Conservation (phyloP, 805 yeast species). For the Metschnikowia picachoensis region DNA sequence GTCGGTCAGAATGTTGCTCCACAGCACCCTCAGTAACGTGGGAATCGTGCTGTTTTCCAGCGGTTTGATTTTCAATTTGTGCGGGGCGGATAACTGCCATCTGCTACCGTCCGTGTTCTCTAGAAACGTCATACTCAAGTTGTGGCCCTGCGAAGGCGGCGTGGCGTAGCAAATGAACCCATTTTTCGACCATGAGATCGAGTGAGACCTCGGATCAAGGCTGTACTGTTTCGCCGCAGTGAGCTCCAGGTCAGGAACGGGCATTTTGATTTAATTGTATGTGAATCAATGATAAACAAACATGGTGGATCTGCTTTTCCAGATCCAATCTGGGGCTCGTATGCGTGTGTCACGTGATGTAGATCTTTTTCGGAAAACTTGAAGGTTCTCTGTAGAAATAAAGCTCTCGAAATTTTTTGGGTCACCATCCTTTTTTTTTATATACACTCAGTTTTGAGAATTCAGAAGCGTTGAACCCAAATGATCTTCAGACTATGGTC, state of each 20-base stretch:
- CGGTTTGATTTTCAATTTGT: conserved; percentile 30
- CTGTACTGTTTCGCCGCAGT: neutral
- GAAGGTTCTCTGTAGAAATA: too few species aligned
- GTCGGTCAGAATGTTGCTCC: conserved; percentile 81
- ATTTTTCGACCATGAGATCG: conserved; percentile 74
- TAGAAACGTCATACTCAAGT: conserved; percentile 58
- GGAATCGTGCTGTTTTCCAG: conserved; percentile 24
- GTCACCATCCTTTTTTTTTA: too few species aligned
- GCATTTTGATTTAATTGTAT: neutral
- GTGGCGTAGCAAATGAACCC: conserved; percentile 76
- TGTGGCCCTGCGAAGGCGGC: conserved; percentile 28
- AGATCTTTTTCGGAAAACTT: too few species aligned
- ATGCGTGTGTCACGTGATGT: conserved; percentile 1
- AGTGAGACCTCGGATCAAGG: conserved; percentile 1
- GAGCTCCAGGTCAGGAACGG: neutral
- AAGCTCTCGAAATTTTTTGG: too few species aligned
- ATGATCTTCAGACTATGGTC: too few species aligned
- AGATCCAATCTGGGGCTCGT: neutral
- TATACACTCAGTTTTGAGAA: too few species aligned
- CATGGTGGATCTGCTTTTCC: too few species aligned
- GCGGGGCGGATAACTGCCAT: conserved; percentile 73
- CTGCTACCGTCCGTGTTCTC: conserved; percentile 70
- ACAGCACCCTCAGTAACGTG: conserved; percentile 47
- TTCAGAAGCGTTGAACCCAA: too few species aligned
- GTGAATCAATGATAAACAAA: too few species aligned